A percentile compares a stretch with the other conserved stretches of the same genome.
Evolutionary conservation across 768 basidiomycete genomes (phyloP).

Genomic region (Russula vinacea): DNA sequence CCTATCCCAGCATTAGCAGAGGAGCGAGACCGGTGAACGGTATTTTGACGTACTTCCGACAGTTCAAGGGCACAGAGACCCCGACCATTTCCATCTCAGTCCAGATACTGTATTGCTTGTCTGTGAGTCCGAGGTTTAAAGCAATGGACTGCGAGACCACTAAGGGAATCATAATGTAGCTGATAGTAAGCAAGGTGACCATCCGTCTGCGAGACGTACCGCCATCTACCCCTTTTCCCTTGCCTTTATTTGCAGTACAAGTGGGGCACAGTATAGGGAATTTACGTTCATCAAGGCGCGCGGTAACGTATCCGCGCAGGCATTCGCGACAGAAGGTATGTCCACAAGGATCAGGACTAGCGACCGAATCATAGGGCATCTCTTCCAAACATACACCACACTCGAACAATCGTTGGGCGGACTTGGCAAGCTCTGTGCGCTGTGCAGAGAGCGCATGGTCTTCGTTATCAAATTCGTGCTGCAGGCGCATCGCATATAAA

Average conservation of each 20-base stretch:
- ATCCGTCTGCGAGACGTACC: constrained; percentile 32
- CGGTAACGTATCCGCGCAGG: constrained; percentile 41
- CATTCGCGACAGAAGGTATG: constrained; percentile 58
- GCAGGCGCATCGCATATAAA: constrained; percentile 36
- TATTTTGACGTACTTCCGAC: constrained; percentile 42
- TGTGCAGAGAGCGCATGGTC: constrained; percentile 37
- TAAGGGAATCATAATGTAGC: neutral
- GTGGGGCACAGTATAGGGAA: constrained; percentile 63
- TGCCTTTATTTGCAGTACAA: constrained; percentile 42
- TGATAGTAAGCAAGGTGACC: neutral
- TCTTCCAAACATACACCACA: constrained; percentile 60
- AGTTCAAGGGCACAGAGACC: constrained; percentile 46
- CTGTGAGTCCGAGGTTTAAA: constrained; percentile 46
- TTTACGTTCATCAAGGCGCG: constrained; percentile 51
- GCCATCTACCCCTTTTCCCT: constrained; percentile 32
- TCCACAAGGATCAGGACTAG: constrained; percentile 44
- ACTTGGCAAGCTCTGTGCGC: constrained; percentile 32
- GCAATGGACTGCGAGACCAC: constrained; percentile 45
- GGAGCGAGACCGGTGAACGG: neutral
- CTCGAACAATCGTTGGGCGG: constrained; percentile 41
- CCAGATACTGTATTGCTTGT: constrained; percentile 42
- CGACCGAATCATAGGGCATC: constrained; percentile 43
- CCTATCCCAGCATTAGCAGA: constrained; percentile 18
- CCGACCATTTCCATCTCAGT: constrained; percentile 48
- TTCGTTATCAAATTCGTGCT: constrained; percentile 44